These are phyloP conservation scores for Pseudophaeomoniella oleicola DNA, from an alignment of 2,329 filamentous ascomycete genomes.

Conservation along the genomic window DNA sequence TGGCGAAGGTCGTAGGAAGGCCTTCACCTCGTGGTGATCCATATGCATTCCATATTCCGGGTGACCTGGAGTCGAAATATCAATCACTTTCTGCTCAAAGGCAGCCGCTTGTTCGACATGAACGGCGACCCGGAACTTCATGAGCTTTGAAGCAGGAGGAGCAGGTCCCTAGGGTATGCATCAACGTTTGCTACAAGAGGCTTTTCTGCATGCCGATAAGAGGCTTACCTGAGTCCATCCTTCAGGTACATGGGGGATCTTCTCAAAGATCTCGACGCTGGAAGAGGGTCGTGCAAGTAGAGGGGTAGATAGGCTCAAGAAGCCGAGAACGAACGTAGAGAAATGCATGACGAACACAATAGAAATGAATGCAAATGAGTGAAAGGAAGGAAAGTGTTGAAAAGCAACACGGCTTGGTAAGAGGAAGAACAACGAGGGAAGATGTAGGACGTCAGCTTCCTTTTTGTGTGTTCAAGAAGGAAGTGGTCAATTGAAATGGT, in stretches of 20 bases:
- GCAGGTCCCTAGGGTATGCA: background rate
- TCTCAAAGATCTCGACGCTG: conserved; percentile 18
- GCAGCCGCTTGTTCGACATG: conserved; percentile 31
- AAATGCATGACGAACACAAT: background rate
- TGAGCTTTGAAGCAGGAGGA: conserved; percentile 11
- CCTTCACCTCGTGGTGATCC: conserved; percentile 43
- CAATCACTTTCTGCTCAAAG: conserved; percentile 44
- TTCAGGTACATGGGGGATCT: conserved; percentile 17
- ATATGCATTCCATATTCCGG: conserved; percentile 47
- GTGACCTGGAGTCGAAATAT: conserved; percentile 47
- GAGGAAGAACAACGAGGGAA: no score
- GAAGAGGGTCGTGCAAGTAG: background rate
- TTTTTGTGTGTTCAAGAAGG: no score
- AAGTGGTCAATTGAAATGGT: no score
- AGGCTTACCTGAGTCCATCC: conserved; percentile 10
- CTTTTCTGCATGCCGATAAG: background rate
- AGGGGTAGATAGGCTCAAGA: background rate
- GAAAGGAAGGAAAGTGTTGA: background rate
- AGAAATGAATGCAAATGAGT: background rate
- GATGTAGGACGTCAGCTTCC: no score
- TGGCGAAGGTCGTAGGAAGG: conserved; percentile 36
- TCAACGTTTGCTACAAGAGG: background rate
- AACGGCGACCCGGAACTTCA: conserved; percentile 36
- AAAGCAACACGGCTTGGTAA: no score
- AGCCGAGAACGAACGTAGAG: background rate